phyloP scores from a whole-genome alignment of 108 stramenopile species.

The Skeletonema costatum region DNA sequence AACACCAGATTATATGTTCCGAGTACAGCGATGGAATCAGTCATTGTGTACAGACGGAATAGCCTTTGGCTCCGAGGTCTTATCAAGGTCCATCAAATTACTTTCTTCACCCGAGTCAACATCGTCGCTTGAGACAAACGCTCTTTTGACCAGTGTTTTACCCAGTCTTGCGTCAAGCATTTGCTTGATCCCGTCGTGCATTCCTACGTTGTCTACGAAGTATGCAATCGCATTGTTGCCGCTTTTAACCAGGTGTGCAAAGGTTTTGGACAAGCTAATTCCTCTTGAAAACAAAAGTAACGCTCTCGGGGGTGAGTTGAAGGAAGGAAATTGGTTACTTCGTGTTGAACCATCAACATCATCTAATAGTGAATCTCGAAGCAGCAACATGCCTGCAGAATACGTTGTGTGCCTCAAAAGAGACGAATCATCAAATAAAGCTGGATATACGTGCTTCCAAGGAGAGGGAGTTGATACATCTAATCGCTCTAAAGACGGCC shows the following conservation, averaged over 20 bases:
- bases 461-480: constrained; percentile 64
- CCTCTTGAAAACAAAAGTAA: constrained; percentile 10
- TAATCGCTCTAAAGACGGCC: constrained; percentile 65
- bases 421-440: background rate
- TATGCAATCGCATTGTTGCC: constrained; percentile 67
- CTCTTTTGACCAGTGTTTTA: constrained; percentile 42
- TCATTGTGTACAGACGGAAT: constrained; percentile 57
- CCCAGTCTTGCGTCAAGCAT: constrained; percentile 65
- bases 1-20: constrained; percentile 6
- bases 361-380: constrained; percentile 24
- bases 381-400: constrained; percentile 53
- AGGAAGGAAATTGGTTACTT: constrained; percentile 72
- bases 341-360: constrained; percentile 53
- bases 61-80: constrained; percentile 45
- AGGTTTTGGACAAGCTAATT: constrained; percentile 35
- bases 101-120: constrained; percentile 12
- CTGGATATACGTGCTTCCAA: constrained; percentile 35
- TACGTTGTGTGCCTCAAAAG: constrained; percentile 58
- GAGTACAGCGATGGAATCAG: constrained; percentile 55
- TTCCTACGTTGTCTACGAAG: constrained; percentile 72
- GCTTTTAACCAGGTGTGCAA: constrained; percentile 54
- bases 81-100: constrained; percentile 35
- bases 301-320: constrained; percentile 36
- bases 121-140: constrained; percentile 1
- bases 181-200: constrained; percentile 67